Base-by-base conservation (phyloP, 306 rosid genomes). In the Dalbergia oliveri region DNA sequence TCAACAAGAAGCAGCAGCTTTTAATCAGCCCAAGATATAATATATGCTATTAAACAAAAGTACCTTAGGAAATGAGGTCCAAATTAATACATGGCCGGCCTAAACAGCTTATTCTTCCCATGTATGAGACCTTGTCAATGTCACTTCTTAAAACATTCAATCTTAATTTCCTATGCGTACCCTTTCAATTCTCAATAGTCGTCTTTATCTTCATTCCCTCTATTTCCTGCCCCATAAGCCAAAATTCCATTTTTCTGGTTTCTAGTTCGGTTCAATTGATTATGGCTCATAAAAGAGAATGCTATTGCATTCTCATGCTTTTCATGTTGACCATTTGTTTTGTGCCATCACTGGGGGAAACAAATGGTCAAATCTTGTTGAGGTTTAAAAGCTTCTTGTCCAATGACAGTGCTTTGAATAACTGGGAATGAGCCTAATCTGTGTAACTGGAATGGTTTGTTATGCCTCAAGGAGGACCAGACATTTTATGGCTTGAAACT, bases 401-500 rank as follows among this genome's bases (percentile, higher is more conserved):
- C 15, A 83, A 87, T 53, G 3, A 11, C 21, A 0, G 37, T 3
- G 92, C 87, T 15, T 68, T 92, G 26, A 19, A 19, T 37, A 60
- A 82, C 53, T 92, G 98, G 97, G 86, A 70, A 78, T n/a, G 56
- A 58, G 31, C 44, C 90, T 11, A 62, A 34, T 18, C 53, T 90
- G 3, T 92, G 97, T 88, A 59, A 2, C 2, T 94, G 98, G 98
- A 1, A 8, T 11, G 97, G 97, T 35, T 7, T 92, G 58, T 47
- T 70, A 41, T 94, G 98, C 81, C 1, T 0, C 18, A 8, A 5
- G 0, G 56, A 5, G 0, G 56, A 76, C 8, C 80, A 65, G 1
- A 73, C 0, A 16, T 72, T 84, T 10, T 34, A 16, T 19, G 90
- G 87, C 0, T 65, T 94, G 77, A 53, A 56, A 49, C 80, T 94